These are phyloP conservation scores for Meyerozyma carpophila DNA, from an alignment of 1,139 yeast species.

Conservation along the genomic window DNA sequence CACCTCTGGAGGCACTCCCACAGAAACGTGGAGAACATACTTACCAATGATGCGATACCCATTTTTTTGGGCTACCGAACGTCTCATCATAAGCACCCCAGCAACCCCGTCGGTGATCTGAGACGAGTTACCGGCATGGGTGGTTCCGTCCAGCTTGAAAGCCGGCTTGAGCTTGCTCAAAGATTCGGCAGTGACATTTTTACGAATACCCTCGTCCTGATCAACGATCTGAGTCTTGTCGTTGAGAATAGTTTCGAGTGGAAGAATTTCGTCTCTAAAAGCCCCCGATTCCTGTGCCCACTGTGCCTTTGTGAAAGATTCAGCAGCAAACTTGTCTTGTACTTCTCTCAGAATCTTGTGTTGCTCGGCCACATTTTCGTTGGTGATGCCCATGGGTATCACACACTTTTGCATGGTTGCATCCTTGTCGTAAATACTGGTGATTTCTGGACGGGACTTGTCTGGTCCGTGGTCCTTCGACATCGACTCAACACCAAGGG, in stretches of 20 bases:
- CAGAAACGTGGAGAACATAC: constrained; percentile 68
- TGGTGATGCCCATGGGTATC: constrained; percentile 90
- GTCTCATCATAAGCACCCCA: constrained; percentile 76
- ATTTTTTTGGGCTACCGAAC: constrained; percentile 77
- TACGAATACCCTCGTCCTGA: constrained; percentile 89
- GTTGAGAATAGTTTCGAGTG: constrained; percentile 53
- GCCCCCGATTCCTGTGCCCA: constrained; percentile 63
- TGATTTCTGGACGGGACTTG: constrained; percentile 27
- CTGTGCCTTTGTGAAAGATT: constrained; percentile 80
- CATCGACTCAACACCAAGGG: constrained; percentile 93
- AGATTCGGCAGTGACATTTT: constrained; percentile 75
- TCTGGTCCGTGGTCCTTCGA: constrained; percentile 71
- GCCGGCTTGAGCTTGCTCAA: constrained; percentile 79
- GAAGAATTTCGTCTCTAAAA: constrained; percentile 82
- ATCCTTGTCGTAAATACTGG: constrained; percentile 6
- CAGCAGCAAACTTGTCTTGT: constrained; percentile 87
- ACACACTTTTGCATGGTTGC: constrained; percentile 52
- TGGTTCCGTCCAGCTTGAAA: constrained; percentile 74
- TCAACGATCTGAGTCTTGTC: constrained; percentile 47
- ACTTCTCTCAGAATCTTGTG: constrained; percentile 59
- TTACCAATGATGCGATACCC: constrained; percentile 67
- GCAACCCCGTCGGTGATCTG: constrained; percentile 97
- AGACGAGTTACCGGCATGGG: constrained; percentile 95
- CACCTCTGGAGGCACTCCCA: constrained; percentile 93
- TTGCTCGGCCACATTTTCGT: constrained; percentile 67